Base-by-base conservation (phyloP, 2,329 filamentous ascomycete species). In the Scedosporium apiospermum region DNA sequence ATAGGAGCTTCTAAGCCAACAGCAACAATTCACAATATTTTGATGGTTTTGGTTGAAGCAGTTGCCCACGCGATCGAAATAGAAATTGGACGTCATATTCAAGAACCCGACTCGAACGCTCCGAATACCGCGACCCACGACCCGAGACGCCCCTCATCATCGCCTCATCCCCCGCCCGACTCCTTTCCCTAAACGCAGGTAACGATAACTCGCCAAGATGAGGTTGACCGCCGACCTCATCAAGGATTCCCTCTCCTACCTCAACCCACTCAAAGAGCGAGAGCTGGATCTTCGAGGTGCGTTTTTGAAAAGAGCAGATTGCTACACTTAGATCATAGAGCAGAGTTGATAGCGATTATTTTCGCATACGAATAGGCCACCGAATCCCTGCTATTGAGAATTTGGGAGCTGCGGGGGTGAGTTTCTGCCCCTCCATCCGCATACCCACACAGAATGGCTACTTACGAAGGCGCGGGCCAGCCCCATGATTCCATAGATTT, bases 241-340 rank as follows among this genome's bases (percentile, higher is more conserved):
- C 79, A 86, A 91, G 77, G 88, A 86, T 77, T 96, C 95, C 74
- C 89, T 96, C 69, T 97, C 93, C 76, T 99, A 97, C 83, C 89
- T 98, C 78, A 99, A 98, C 79, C 93, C 93, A 75, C 85, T 99
- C 77, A 96, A 95, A 80, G 95, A 99, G 84, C 91, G 95, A 77
- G 95, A 99, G 85, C 87, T 99, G 76, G 93, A 98, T 82, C 91
- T 99, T 72, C 88, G 95, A 96, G 95, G 95, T 98, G 90, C 87
- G 92, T 84, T 78, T 84, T 78, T 78, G 89, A 89, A 91, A 96
- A 91, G 91, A 87, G 83, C 90, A 93, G 92, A 95, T 96, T 96
- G 86, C 91, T 96, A 90, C 90, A 92, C 86, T 85, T 73, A 73
- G 71, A 73, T 73, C 69, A 64, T 86, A 38, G 74, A 87, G 84